Conservation (phyloP, 1,284 basidiomycete genomes). For the Phellopilus nigrolimitatus region DNA sequence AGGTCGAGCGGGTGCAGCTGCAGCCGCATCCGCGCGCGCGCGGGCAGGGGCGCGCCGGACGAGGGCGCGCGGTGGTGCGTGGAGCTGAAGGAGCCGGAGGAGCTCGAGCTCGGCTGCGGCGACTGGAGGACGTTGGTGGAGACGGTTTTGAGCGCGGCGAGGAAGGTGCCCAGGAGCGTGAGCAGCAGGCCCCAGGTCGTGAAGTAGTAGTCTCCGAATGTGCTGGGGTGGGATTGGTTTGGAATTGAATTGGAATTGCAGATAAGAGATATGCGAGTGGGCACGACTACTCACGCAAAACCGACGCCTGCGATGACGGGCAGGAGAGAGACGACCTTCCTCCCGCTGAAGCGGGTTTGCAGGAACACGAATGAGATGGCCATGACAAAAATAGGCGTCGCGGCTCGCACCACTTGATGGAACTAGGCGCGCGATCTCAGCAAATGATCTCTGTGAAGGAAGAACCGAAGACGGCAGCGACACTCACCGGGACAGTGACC, state of each 20-base stretch:
- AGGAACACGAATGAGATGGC: conserved; percentile 62
- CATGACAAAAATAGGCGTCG: conserved; percentile 88
- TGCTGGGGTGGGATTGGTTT: conserved; percentile 39
- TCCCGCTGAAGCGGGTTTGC: conserved; percentile 44
- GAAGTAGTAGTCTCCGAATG: conserved; percentile 89
- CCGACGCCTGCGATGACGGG: conserved; percentile 90
- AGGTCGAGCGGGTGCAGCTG: conserved; percentile 82
- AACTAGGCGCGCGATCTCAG: conserved; percentile 47
- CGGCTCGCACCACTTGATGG: conserved; percentile 92
- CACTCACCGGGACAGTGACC: conserved; percentile 84
- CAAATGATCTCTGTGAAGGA: not conserved
- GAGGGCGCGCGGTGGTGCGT: conserved; percentile 23
- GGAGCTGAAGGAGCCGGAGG: conserved; percentile 8
- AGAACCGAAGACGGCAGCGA: conserved; percentile 6
- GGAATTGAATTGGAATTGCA: conserved; percentile 10
- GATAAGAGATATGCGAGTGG: not conserved
- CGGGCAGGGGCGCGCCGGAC: conserved; percentile 17
- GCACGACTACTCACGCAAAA: conserved; percentile 69
- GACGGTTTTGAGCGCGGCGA: conserved; percentile 90
- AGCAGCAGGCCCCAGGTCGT: conserved; percentile 78
- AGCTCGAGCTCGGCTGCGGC: conserved; percentile 20
- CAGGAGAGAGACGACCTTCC: conserved; percentile 70
- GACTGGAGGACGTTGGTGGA: conserved; percentile 80
- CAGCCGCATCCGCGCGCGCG: conserved; percentile 41
- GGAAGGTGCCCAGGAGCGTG: conserved; percentile 81